Conservation (phyloP, 164 flowering plant genomes). For the Warburgia ugandensis region DNA sequence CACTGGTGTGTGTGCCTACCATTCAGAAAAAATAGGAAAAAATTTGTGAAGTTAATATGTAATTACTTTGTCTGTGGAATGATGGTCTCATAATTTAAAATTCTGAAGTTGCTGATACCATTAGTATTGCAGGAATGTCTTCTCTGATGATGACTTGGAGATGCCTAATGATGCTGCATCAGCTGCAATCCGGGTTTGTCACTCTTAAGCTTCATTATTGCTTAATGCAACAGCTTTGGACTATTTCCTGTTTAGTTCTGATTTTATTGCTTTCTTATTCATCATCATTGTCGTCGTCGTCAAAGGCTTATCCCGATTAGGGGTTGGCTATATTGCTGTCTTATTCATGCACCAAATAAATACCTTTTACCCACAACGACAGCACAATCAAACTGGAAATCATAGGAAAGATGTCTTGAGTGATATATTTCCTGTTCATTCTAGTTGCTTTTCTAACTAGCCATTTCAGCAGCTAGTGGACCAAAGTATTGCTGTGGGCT, state of each 20-base stretch:
- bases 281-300: background rate
- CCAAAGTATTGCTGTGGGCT: too few species aligned
- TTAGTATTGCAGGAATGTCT: conserved; percentile 61
- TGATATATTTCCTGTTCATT: too few species aligned
- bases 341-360: background rate
- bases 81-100: background rate
- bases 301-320: too few species aligned
- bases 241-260: background rate
- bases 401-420: too few species aligned
- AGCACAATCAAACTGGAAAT: background rate
- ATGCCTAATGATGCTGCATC: conserved; percentile 52
- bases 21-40: too few species aligned
- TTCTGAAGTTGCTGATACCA: background rate
- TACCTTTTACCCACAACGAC: background rate
- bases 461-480: too few species aligned
- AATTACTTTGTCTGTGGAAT: too few species aligned
- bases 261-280: background rate
- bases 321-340: background rate
- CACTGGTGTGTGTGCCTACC: too few species aligned
- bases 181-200: conserved; percentile 59
- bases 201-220: conserved; percentile 5
- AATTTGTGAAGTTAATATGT: too few species aligned
- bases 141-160: conserved; percentile 69
- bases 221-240: background rate
- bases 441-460: too few species aligned